phyloP scores from a whole-genome alignment of 2,329 filamentous ascomycete genomes.

The Cryoendolithus antarcticus region DNA sequence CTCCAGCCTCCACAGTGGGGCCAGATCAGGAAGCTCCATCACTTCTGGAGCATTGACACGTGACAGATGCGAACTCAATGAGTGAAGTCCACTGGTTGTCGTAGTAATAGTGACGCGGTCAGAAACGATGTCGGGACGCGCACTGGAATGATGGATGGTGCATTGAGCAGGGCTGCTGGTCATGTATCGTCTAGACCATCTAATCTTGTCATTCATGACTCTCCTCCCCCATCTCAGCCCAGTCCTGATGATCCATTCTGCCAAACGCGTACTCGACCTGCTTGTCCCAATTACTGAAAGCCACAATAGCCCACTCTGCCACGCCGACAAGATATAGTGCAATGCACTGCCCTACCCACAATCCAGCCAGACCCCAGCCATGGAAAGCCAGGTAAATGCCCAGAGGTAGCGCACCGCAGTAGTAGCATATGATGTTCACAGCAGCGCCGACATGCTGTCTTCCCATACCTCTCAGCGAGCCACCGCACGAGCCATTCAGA shows the following conservation, averaged over 20 bases:
- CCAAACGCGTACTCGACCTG: slow-evolving; percentile 61
- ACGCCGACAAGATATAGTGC: slow-evolving; percentile 68
- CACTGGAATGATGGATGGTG: too few species aligned
- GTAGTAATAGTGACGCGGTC: too few species aligned
- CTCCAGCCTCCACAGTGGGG: too few species aligned
- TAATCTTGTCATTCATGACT: neutral
- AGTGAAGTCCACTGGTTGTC: too few species aligned
- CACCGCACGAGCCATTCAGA: slow-evolving; percentile 73
- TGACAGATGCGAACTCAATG: too few species aligned
- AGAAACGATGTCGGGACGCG: too few species aligned
- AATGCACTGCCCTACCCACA: slow-evolving; percentile 57
- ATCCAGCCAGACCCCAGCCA: slow-evolving; percentile 66
- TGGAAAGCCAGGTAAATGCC: slow-evolving; percentile 78
- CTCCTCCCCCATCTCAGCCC: slow-evolving; percentile 14
- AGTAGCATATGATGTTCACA: slow-evolving; percentile 75
- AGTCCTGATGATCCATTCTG: slow-evolving; percentile 50
- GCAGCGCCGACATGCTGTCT: slow-evolving; percentile 72
- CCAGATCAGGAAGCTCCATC: too few species aligned
- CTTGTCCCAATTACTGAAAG: slow-evolving; percentile 61
- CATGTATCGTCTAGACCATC: too few species aligned
- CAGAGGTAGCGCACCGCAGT: slow-evolving; percentile 66
- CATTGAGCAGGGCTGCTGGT: too few species aligned
- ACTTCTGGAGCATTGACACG: too few species aligned
- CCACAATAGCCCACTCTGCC: slow-evolving; percentile 69
- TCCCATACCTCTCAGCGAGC: slow-evolving; percentile 71